Base-by-base conservation (phyloP, 805 yeast genomes). In the Kodamaea restingae region DNA sequence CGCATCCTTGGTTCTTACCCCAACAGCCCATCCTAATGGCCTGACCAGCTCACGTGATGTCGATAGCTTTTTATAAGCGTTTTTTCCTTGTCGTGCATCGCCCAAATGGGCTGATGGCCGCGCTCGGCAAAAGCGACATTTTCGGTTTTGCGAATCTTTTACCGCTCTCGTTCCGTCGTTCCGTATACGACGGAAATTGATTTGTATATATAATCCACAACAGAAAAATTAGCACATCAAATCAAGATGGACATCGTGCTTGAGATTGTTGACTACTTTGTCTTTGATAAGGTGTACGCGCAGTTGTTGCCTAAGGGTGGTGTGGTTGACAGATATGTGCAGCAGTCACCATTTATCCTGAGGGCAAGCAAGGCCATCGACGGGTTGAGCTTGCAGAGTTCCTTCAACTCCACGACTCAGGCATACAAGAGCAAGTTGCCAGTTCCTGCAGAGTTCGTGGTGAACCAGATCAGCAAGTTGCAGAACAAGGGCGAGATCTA, bases 161-260 rank as follows among this genome's bases (percentile, higher is more conserved):
- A 8, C 22, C 22, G 22, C 38, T 31, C n/a, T 39, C 42, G 42
- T 39, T 14, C 17, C 31, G 31, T 27, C 31, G 31, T 27, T 27
- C 31, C 31, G 31, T 27, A 27, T 27, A 34, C 37, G 37, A 34
- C 29, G 41, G 31, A 37, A 38, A 14, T 25, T 38, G 14, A 11
- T 7, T 10, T 20, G 14, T 21, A 8, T 15, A 24, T 14, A 21
- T 3, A 33, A n/a, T 9, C 4, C 7, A 24, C 11, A 32, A 14
- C 24, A 38, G 11, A 25, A 36, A 29, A 26, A 32, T 32, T 8
- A 38, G 15, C 25, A n/a, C 27, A 25, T n/a, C 17, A 17, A 9
- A 11, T 10, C 44, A 56, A 34, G 42, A 91, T 93, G 98, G 98
- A 93, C 82, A 69, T 93, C 55, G 88, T 88, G 17, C 73, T 93